A percentile compares a stretch with the other conserved stretches of the same genome.
Evolutionary conservation across 192 early-diverging fungal species (phyloP).

Genomic region (Phycomyces blakesleeanus): DNA sequence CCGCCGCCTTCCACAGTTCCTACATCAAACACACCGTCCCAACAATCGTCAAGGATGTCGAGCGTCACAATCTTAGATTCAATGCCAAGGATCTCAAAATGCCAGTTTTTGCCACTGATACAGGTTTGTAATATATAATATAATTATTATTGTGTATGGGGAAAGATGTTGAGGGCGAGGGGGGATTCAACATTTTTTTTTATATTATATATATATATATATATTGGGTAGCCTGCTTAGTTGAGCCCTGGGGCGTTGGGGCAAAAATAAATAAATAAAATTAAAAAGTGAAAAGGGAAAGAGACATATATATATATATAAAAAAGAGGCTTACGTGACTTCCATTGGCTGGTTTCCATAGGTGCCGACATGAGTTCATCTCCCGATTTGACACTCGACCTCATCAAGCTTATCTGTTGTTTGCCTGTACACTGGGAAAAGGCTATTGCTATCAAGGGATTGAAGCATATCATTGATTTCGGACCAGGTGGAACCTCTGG

Average conservation of each 20-base stretch:
- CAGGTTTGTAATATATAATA: slow-evolving; percentile 46
- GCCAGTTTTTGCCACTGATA: slow-evolving; percentile 76
- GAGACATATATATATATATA: no score
- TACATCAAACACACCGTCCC: slow-evolving; percentile 69
- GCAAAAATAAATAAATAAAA: no score
- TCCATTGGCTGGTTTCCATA: slow-evolving; percentile 23
- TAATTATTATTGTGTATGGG: not conserved
- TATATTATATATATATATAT: not conserved
- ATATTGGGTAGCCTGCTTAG: not conserved
- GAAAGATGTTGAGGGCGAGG: not conserved
- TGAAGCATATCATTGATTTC: slow-evolving; percentile 93
- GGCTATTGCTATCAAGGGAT: slow-evolving; percentile 50
- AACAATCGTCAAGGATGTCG: slow-evolving; percentile 66
- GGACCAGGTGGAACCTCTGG: slow-evolving; percentile 84
- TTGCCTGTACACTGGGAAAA: slow-evolving; percentile 75
- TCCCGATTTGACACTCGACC: slow-evolving; percentile 53
- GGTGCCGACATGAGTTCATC: slow-evolving; percentile 65
- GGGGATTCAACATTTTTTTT: not conserved
- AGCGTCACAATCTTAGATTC: slow-evolving; percentile 58
- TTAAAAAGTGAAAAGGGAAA: no score
- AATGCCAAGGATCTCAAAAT: slow-evolving; percentile 62
- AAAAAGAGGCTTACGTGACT: not conserved
- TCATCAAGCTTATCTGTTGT: slow-evolving; percentile 71
- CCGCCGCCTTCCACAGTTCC: slow-evolving; percentile 86
- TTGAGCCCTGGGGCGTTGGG: not conserved